These are phyloP conservation scores for Mycena pura DNA, from an alignment of 768 basidiomycete genomes.

Conservation along the genomic window DNA sequence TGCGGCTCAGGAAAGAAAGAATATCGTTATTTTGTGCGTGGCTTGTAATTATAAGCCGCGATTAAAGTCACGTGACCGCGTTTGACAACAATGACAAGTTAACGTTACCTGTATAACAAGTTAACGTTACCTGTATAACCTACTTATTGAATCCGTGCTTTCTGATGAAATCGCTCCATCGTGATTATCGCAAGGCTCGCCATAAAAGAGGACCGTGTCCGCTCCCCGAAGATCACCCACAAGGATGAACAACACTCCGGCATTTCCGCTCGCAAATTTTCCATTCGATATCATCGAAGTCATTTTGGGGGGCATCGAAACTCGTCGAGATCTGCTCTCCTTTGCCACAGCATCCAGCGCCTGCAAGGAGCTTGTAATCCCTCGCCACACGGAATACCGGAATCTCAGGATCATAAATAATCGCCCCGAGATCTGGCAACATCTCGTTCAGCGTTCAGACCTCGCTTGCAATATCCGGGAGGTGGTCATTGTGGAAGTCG, in stretches of 20 bases:
- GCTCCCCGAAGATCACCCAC: too few relatives aligned
- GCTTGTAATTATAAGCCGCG: too few relatives aligned
- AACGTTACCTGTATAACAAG: too few relatives aligned
- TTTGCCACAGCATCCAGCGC: constrained; percentile 12
- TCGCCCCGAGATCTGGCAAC: constrained; percentile 30
- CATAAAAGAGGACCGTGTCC: too few relatives aligned
- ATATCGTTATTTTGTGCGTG: too few relatives aligned
- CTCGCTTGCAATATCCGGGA: constrained; percentile 30
- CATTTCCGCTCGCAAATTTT: constrained; percentile 2
- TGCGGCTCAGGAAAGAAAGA: too few relatives aligned
- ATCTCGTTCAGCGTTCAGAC: constrained; percentile 32
- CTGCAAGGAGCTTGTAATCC: constrained; percentile 30
- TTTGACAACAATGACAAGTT: too few relatives aligned
- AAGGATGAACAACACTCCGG: background rate
- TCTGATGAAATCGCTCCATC: too few relatives aligned
- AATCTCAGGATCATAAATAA: constrained; percentile 22
- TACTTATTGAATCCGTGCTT: too few relatives aligned
- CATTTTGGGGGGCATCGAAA: constrained; percentile 5
- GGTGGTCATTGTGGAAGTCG: constrained; percentile 9
- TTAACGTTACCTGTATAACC: too few relatives aligned
- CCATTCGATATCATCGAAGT: constrained; percentile 18
- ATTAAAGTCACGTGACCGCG: too few relatives aligned
- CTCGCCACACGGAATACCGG: constrained; percentile 35
- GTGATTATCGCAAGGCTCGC: too few relatives aligned
- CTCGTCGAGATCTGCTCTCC: constrained; percentile 16